Percentiles rank a stretch among this genome's conserved stretches.
These are phyloP conservation scores for Raphanus hybrid DNA, from an alignment of 441 rosid genomes.

Conservation along the genomic window DNA sequence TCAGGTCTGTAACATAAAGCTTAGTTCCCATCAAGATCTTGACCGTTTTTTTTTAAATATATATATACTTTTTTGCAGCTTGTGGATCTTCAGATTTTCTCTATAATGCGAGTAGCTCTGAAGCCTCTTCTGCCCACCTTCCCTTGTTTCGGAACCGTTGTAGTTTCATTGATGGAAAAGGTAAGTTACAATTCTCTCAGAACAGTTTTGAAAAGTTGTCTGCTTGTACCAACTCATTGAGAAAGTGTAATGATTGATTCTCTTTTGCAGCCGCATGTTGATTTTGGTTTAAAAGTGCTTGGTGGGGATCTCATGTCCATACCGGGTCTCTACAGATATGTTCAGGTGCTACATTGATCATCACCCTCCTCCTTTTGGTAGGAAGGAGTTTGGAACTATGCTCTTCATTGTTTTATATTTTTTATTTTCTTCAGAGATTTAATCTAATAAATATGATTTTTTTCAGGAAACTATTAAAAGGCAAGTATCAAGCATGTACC, in stretches of 20 bases:
- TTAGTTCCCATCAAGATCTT: conserved; percentile 16
- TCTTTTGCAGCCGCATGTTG: conserved; percentile 78
- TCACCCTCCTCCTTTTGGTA: conserved; percentile 40
- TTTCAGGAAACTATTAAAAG: conserved; percentile 72
- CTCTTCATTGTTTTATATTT: too few species aligned
- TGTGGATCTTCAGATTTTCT: conserved; percentile 73
- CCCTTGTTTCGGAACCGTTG: conserved; percentile 79
- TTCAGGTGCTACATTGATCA: conserved; percentile 81
- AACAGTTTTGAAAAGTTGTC: conserved; percentile 2
- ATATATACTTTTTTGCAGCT: conserved; percentile 50
- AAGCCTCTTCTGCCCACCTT: conserved; percentile 91
- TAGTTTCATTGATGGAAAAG: conserved; percentile 82
- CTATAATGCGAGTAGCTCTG: conserved; percentile 66
- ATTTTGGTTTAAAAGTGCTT: conserved; percentile 80
- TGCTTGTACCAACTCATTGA: conserved; percentile 7
- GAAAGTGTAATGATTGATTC: too few species aligned
- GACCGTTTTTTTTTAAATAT: conserved; percentile 29
- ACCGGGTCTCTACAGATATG: conserved; percentile 81
- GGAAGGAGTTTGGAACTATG: conserved; percentile 39
- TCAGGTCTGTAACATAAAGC: conserved; percentile 58
- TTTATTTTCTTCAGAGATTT: not conserved
- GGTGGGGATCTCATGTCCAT: conserved; percentile 97
- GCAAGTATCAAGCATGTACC: conserved; percentile 69
- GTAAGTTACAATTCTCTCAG: conserved; percentile 37
- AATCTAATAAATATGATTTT: conserved; percentile 21